Conservation (phyloP, 805 yeast genomes). For the Wickerhamiella brachini region DNA sequence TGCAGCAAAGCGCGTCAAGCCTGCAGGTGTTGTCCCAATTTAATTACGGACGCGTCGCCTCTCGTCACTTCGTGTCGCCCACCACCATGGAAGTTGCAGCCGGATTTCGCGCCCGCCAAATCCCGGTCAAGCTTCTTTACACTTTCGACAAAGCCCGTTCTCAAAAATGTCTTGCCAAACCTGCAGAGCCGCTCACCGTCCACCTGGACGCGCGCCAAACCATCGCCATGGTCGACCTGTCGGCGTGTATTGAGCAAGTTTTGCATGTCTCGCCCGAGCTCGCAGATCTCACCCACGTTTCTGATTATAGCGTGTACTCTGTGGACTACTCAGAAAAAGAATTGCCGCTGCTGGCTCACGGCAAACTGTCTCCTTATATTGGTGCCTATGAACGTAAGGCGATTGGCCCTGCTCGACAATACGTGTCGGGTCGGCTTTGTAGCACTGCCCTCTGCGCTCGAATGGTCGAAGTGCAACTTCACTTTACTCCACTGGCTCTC, state of each 20-base stretch:
- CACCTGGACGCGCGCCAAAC: slow-evolving; percentile 13
- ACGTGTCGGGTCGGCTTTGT: slow-evolving; percentile 4
- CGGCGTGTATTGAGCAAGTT: slow-evolving; percentile 24
- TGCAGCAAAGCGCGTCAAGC: not conserved
- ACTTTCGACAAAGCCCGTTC: slow-evolving; percentile 24
- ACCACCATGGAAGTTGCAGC: not conserved
- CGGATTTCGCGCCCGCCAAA: slow-evolving; percentile 1
- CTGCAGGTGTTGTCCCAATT: not conserved
- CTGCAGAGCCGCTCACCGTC: slow-evolving; percentile 12
- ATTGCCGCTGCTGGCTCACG: slow-evolving; percentile 29
- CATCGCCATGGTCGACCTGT: slow-evolving; percentile 23
- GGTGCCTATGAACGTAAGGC: not conserved
- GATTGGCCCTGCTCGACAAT: not conserved
- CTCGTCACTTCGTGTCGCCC: not conserved
- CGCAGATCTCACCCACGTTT: slow-evolving; percentile 15
- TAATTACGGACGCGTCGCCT: not conserved
- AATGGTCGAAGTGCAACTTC: slow-evolving; percentile 6
- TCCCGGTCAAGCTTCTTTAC: slow-evolving; percentile 26
- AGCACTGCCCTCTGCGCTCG: slow-evolving; percentile 1
- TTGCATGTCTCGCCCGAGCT: slow-evolving; percentile 27
- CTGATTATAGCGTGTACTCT: slow-evolving; percentile 29
- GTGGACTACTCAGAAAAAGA: slow-evolving; percentile 28
- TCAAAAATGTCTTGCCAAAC: slow-evolving; percentile 26
- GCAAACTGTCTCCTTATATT: slow-evolving; percentile 20
- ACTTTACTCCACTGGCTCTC: slow-evolving; percentile 3